A percentile compares a stretch with the other conserved stretches of the same genome.
Conservation (phyloP, 495 filamentous ascomycete genomes). For the Aspergillus taichungensis region DNA sequence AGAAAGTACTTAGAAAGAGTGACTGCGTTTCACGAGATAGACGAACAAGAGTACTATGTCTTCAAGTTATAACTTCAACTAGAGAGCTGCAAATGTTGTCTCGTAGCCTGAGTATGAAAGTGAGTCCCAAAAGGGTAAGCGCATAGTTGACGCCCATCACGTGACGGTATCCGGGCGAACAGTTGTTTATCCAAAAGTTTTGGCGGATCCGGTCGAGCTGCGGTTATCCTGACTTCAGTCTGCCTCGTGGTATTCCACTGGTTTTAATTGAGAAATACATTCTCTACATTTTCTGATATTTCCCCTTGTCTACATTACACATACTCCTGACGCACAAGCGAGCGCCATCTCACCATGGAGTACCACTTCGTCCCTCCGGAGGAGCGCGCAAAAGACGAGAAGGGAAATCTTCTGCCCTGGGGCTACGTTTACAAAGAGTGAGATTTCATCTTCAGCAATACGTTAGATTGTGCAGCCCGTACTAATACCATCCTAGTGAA, state of each 20-base stretch:
- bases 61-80: background rate
- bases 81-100: too few species aligned
- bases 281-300: background rate
- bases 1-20: too few species aligned
- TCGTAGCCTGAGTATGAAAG: background rate
- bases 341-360: slow-evolving; percentile 37
- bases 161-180: slow-evolving; percentile 18
- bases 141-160: slow-evolving; percentile 3
- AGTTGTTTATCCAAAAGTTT: slow-evolving; percentile 18
- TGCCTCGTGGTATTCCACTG: background rate
- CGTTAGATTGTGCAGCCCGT: too few species aligned
- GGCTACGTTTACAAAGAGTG: slow-evolving; percentile 53
- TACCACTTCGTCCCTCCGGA: slow-evolving; percentile 58
- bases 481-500: slow-evolving; percentile 23
- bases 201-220: background rate
- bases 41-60: too few species aligned
- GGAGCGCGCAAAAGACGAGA: slow-evolving; percentile 52
- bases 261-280: background rate
- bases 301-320: background rate
- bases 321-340: background rate
- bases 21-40: too few species aligned
- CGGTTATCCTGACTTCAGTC: background rate
- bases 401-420: slow-evolving; percentile 53
- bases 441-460: slow-evolving; percentile 9
- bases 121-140: background rate